These are phyloP conservation scores for Xylaria sp. DNA, from an alignment of 2,329 filamentous ascomycete genomes.

Conservation along the genomic window DNA sequence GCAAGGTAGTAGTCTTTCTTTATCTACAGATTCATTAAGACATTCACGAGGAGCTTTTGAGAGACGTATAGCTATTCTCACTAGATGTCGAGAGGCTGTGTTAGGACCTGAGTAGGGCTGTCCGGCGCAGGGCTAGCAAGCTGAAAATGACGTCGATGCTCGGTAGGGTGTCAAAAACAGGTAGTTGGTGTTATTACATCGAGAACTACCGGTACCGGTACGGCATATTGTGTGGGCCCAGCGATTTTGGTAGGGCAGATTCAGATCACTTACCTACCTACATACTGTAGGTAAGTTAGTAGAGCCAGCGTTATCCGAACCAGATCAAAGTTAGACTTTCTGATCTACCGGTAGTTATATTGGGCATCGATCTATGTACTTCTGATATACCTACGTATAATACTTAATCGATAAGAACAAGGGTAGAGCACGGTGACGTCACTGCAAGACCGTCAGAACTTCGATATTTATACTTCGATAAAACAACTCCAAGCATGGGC, in stretches of 20 bases:
- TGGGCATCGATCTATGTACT: too few relatives aligned
- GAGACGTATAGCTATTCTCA: background rate
- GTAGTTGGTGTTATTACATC: background rate
- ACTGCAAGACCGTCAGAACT: background rate
- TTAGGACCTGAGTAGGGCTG: background rate
- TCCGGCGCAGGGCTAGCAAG: background rate
- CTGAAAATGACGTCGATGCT: constrained; percentile 12
- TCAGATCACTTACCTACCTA: too few relatives aligned
- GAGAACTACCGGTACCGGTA: background rate
- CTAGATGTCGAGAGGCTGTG: background rate
- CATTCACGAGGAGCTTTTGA: background rate
- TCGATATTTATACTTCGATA: background rate
- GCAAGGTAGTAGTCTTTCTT: background rate
- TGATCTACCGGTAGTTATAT: too few relatives aligned
- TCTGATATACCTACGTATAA: too few relatives aligned
- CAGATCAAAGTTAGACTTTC: too few relatives aligned
- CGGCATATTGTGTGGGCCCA: background rate
- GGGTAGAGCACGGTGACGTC: background rate
- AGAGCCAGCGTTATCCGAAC: too few relatives aligned
- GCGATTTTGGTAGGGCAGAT: too few relatives aligned
- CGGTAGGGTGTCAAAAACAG: background rate
- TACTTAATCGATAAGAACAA: too few relatives aligned
- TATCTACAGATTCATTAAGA: background rate
- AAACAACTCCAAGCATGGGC: background rate
- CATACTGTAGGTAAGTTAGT: too few relatives aligned